phyloP scores from a whole-genome alignment of 768 basidiomycete species.

The Ephemerocybe angulata region DNA sequence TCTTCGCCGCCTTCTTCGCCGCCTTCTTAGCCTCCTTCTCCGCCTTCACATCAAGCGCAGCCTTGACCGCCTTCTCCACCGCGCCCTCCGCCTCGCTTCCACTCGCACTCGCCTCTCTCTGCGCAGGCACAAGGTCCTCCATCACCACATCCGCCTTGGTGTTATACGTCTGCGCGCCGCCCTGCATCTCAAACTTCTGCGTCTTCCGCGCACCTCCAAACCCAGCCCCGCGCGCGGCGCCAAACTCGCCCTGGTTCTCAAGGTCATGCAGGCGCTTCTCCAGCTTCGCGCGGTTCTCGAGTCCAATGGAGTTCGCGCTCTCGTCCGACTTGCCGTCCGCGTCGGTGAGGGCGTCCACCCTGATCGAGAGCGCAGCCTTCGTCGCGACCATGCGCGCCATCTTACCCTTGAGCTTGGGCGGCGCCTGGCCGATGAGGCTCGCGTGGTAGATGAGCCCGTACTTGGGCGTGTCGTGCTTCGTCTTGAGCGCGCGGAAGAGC shows the following conservation, averaged over 20 bases:
- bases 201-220: constrained; percentile 56
- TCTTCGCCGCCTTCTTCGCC: constrained; percentile 69
- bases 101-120: constrained; percentile 40
- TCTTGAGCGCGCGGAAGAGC: constrained; percentile 95
- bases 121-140: constrained; percentile 80
- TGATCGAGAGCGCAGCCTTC: constrained; percentile 94
- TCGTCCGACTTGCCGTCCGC: constrained; percentile 85
- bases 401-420: constrained; percentile 98
- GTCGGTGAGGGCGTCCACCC: constrained; percentile 95
- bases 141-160: constrained; percentile 76
- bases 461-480: constrained; percentile 98
- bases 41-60: constrained; percentile 77
- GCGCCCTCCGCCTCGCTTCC: constrained; percentile 43
- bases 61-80: constrained; percentile 70
- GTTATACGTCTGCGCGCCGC: constrained; percentile 83
- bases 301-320: constrained; percentile 78
- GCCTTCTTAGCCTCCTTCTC: constrained; percentile 83
- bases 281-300: constrained; percentile 92
- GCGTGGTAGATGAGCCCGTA: constrained; percentile 99
- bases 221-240: constrained; percentile 62
- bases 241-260: constrained; percentile 76
- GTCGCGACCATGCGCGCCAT: constrained; percentile 99
- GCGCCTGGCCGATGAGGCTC: constrained; percentile 94
- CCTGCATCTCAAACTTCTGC: constrained; percentile 75
- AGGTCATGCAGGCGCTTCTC: constrained; percentile 89